Base-by-base conservation (phyloP, 805 yeast species). In the Pichia thaimueangensis region DNA sequence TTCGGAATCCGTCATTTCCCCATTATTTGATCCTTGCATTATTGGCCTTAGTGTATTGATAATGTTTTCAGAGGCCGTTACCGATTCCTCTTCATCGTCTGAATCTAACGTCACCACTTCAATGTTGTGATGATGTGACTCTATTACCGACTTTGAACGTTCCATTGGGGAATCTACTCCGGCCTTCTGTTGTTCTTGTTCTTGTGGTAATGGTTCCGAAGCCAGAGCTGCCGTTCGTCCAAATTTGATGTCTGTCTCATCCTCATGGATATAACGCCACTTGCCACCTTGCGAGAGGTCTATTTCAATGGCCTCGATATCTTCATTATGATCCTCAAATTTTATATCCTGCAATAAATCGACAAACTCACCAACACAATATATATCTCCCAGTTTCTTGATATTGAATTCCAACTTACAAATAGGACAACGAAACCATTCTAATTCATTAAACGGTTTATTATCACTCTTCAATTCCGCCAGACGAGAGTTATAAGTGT, bases 391-490 rank as follows among this genome's bases (percentile, higher is more conserved):
- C 0, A 58, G 52, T 9, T 30, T 43, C 20, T 52, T 52, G 12
- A 63, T 58, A 40, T 55, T 58, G 35, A 63, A 63, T 37, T 63
- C 67, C 22, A 59, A 32, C 19, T 58, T 60, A 50, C 68, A 63
- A 10, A 63, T 55, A 1, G 68, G 68, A 40, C 68, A 63, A 30
- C 50, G 47, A 42, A 63, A 63, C 48, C 39, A 62, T 17, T 55
- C 57, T 28, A 63, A 37, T 7, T 49, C 43, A 38, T 63, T 63
- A 33, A 59, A 15, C 45, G 39, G 34, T 42, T 41, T 15, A 35
- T 31, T 15, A 9, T 43, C 45, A 13, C 45, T 49, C 25, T 47
- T 56, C 22, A 58, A 53, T 11, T 41, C 19, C 21, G 49, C 52
- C 30, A 45, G 32, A 21, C 41, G 23, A 3, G 42, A 35, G 39